phyloP scores from a whole-genome alignment of 371 early-diverging fungal genomes.

The Coemansia sp. region DNA sequence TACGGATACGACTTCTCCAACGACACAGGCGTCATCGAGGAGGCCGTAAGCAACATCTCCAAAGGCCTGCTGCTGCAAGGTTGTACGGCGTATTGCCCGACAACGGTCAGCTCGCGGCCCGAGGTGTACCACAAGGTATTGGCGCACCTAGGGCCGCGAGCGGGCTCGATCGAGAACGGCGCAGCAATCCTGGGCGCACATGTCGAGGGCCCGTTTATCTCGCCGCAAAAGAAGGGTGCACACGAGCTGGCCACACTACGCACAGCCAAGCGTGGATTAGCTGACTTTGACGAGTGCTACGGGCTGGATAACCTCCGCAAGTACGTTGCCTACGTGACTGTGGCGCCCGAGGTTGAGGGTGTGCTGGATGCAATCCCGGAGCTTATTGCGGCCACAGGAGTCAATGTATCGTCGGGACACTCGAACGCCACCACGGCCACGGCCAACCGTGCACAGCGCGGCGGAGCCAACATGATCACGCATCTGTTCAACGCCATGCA shows the following conservation, averaged over 20 bases:
- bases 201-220: slow-evolving; percentile 83
- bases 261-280: slow-evolving; percentile 65
- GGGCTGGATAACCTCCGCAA: slow-evolving; percentile 57
- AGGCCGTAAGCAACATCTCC: slow-evolving; percentile 66
- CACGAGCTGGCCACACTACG: slow-evolving; percentile 71
- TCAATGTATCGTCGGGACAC: slow-evolving; percentile 70
- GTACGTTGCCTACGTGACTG: slow-evolving; percentile 70
- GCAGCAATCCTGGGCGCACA: slow-evolving; percentile 83
- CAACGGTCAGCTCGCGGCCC: slow-evolving; percentile 74
- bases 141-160: slow-evolving; percentile 65
- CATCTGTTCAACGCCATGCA: slow-evolving; percentile 87
- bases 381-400: slow-evolving; percentile 61
- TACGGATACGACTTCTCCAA: slow-evolving; percentile 85
- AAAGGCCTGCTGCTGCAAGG: slow-evolving; percentile 76
- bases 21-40: slow-evolving; percentile 56
- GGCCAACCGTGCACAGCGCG: slow-evolving; percentile 67
- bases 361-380: slow-evolving; percentile 68
- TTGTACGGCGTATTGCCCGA: slow-evolving; percentile 82
- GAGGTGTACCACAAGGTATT: slow-evolving; percentile 76
- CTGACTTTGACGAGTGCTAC: slow-evolving; percentile 71
- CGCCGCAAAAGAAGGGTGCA: slow-evolving; percentile 73
- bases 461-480: slow-evolving; percentile 67
- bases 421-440: slow-evolving; percentile 69
- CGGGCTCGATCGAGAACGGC: slow-evolving; percentile 67
- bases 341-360: slow-evolving; percentile 83